phyloP scores from a whole-genome alignment of 768 basidiomycete species.

The Hygrocybe punicea region DNA sequence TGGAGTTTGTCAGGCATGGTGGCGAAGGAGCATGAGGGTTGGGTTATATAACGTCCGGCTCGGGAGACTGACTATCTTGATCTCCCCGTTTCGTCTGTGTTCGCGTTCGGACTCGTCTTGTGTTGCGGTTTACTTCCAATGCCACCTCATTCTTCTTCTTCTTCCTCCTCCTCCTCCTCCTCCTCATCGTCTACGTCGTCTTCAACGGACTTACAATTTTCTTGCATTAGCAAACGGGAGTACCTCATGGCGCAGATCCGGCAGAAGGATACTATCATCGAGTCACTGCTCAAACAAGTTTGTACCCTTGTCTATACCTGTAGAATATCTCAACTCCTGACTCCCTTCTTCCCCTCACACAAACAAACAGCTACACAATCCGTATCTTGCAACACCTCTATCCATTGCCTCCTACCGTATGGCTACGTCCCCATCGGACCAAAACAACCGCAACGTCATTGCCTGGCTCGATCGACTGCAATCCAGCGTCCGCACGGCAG shows the following conservation, averaged over 20 bases:
- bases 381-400: slow-evolving; percentile 73
- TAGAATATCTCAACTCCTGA: not conserved
- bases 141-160: slow-evolving; percentile 2
- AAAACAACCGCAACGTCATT: slow-evolving; percentile 62
- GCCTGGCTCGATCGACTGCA: slow-evolving; percentile 74
- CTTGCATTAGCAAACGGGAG: slow-evolving; percentile 69
- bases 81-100: too few species aligned
- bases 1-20: too few species aligned
- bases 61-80: too few species aligned
- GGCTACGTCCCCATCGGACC: slow-evolving; percentile 74
- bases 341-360: not conserved
- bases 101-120: too few species aligned
- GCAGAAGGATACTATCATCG: slow-evolving; percentile 85
- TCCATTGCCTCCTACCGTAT: slow-evolving; percentile 75
- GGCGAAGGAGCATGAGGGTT: too few species aligned
- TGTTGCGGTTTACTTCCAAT: not conserved
- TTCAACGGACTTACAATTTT: slow-evolving; percentile 37
- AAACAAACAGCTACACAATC: slow-evolving; percentile 62
- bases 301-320: slow-evolving; percentile 11
- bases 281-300: slow-evolving; percentile 80
- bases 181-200: slow-evolving; percentile 29
- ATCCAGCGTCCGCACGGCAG: slow-evolving; percentile 51
- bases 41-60: too few species aligned
- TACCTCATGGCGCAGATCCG: slow-evolving; percentile 81
- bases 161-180: slow-evolving; percentile 16